Evolutionary conservation across 495 filamentous ascomycete species (phyloP), one percentile per base, ranked within the genome.

Genomic region (Hypoxylon perforatum): DNA sequence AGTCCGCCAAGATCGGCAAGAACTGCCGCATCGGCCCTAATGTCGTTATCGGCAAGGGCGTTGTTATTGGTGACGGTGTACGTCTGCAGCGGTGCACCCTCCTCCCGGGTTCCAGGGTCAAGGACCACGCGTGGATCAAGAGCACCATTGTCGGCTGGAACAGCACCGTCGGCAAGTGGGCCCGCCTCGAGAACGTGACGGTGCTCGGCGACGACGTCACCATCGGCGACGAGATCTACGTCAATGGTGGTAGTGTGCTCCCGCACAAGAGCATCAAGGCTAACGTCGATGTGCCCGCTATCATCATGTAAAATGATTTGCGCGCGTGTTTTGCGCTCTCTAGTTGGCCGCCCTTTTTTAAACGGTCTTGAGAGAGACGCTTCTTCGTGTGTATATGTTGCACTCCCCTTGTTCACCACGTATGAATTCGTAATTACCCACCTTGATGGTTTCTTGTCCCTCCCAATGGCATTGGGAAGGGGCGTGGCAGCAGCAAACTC

Each of bases 81-180:
- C 86, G 95, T 56, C 84, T 99, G 70, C 95, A 99, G 81, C 90
- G 95, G 58, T 97, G 92, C 76, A 96, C 98, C 22, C 79, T 99
- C 15, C 85, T 99, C 61, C 86, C 88, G 60, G 91, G 92, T 71
- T 90, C 90, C 76, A 97, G 93, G 82, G 91, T 97, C 75, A 98
- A 97, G 86, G 95, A 99, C 77, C 95, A 99, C 78, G 95, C 95
- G 10, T 99, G 95, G 95, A 87, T 99, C 76, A 99, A 99, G 87
- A 94, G 91, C 71, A 96, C 95, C 69, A 99, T 99, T 75, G 94
- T 99, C 11, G 95, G 95, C 68, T 99, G 95, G 95, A 98, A 98
- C 83, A 96, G 92, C 84, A 90, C 89, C 33, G 92, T 99, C 35
- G 95, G 95, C 63, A 89, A 88, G 70, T 99, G 95, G 95, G 94